These are phyloP conservation scores for Pyropia yezoensis DNA, from an alignment of 23 red algal genomes.

Conservation along the genomic window DNA sequence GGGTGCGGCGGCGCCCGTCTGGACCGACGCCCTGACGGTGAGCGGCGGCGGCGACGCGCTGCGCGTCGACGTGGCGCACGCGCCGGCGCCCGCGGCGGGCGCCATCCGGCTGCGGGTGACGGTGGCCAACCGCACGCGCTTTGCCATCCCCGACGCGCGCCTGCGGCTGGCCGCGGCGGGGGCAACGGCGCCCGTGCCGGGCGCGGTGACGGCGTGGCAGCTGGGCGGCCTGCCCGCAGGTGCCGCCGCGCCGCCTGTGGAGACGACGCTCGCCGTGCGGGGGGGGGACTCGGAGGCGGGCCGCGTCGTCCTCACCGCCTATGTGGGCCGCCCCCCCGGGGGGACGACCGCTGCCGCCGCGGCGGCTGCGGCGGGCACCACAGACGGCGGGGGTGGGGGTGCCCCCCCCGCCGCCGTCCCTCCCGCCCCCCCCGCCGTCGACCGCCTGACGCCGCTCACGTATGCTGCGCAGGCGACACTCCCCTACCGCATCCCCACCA, in stretches of 20 bases:
- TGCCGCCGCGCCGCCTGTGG: slow-evolving; percentile 1
- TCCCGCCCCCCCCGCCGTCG: no score
- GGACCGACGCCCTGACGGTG: slow-evolving; percentile 30
- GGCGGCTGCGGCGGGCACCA: no score
- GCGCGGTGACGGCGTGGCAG: slow-evolving; percentile 12
- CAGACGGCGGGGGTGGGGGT: no score
- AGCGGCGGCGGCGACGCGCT: slow-evolving; percentile 49
- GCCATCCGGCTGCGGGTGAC: slow-evolving; percentile 24
- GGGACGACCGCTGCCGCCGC: no score
- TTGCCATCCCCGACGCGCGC: slow-evolving; percentile 8
- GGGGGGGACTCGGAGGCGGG: no score
- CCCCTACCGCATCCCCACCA: slow-evolving; percentile 52
- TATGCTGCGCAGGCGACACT: neutral
- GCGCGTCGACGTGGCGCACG: slow-evolving; percentile 38
- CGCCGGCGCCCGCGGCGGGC: slow-evolving; percentile 38
- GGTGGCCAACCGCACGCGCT: slow-evolving; percentile 24
- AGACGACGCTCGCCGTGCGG: slow-evolving; percentile 26
- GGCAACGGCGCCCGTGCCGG: slow-evolving; percentile 32
- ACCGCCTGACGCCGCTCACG: no score
- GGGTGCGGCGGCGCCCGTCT: slow-evolving; percentile 2
- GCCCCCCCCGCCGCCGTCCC: no score
- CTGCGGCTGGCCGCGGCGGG: slow-evolving; percentile 25
- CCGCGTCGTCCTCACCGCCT: no score
- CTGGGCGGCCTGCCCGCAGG: slow-evolving; percentile 29
- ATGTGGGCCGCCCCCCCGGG: no score